Base-by-base conservation (phyloP, 495 filamentous ascomycete species). In the Xylaria venustula region DNA sequence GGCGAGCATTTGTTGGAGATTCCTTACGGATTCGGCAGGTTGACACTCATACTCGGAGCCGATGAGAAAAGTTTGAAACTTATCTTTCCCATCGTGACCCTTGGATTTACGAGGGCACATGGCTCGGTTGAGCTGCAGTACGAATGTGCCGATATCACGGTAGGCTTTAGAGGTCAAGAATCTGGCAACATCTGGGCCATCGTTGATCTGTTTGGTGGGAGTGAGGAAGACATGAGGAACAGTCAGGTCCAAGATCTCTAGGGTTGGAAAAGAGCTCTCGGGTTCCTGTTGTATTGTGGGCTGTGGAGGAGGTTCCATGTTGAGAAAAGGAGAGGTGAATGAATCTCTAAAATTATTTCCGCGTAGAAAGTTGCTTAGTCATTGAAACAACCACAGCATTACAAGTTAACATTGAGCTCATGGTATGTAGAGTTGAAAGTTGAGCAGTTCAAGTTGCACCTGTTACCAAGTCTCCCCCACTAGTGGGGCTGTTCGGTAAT, bases 71-170 rank as follows among this genome's bases (percentile, higher is more conserved):
- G 79, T 74, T 57, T 82, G 79, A 28, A 77, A 63, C 54, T 69
- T 73, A 7, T 73, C 64, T 25, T 66, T 64, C 51, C 60, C 65
- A 14, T 70, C 64, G 22, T 67, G 65, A 22, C 61, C 70, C 17
- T 54, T 37, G 2, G 65, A 63, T 40, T 79, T 78, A 28, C 84
- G 77, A 2, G 94, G 92, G 68, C 93, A 91, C 79, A 98, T 87
- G 17, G 91, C 84, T 41, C 87, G 84, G 71, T 96, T 98, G 26
- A 99, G 83, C 73, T 98, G 94, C 46, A 95, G 73, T 7, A 98
- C 72, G 69, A 97, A 99, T 46, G 83, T 81, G 76, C 89, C 87
- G 34, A 98, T 90, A 71, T 96, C 90, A 45, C 80, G 79, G 75
- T 98, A 97, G 15, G 90, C 94, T 70, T 80, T 84, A 28, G 91